phyloP scores from a whole-genome alignment of 2,329 filamentous ascomycete species.

The Domatiomyces globalis region DNA sequence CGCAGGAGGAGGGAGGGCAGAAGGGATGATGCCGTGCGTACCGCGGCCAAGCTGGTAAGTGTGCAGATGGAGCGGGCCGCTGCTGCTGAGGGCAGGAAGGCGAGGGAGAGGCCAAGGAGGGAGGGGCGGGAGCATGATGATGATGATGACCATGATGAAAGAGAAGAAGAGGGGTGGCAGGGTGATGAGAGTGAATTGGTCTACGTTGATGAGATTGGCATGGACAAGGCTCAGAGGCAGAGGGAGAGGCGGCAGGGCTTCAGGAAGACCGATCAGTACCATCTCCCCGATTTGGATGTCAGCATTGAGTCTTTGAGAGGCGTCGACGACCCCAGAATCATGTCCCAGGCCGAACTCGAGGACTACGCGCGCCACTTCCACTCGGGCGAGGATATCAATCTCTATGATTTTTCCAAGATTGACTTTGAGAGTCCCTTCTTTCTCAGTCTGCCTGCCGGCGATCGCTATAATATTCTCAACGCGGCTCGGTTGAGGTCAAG shows the following conservation, averaged over 20 bases:
- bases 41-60: conserved; percentile 79
- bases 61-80: conserved; percentile 86
- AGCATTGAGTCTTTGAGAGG: conserved; percentile 75
- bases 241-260: conserved; percentile 54
- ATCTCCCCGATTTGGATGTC: conserved; percentile 70
- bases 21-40: conserved; percentile 81
- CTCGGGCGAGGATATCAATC: conserved; percentile 69
- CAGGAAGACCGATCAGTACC: conserved; percentile 85
- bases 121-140: conserved; percentile 40
- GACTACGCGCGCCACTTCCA: conserved; percentile 89
- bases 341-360: conserved; percentile 88
- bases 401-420: conserved; percentile 97
- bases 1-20: conserved; percentile 73
- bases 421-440: conserved; percentile 97
- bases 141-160: conserved; percentile 50
- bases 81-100: conserved; percentile 61
- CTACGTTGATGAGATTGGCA: conserved; percentile 79
- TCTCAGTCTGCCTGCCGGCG: conserved; percentile 70
- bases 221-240: conserved; percentile 62
- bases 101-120: conserved; percentile 28
- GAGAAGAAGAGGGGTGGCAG: conserved; percentile 46
- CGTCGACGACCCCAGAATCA: conserved; percentile 84
- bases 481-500: conserved; percentile 77
- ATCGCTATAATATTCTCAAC: conserved; percentile 95
- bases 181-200: conserved; percentile 49